Evolutionary conservation across 352 stramenopile genomes (phyloP).

Genomic region (Phytophthora niederhauseri): DNA sequence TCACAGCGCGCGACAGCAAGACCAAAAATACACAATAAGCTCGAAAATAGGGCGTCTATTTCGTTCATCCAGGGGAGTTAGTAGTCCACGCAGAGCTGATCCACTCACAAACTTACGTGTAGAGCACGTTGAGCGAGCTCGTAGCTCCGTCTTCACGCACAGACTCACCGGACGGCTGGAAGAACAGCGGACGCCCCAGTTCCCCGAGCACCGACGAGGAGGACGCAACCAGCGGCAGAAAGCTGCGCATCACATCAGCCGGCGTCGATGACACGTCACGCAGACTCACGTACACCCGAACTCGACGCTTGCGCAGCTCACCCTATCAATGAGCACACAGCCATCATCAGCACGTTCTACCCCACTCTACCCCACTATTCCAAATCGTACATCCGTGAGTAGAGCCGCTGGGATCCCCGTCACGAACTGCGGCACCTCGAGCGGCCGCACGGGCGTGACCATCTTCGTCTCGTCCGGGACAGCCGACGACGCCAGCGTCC

Average conservation of each 20-base stretch:
- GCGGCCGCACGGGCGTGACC: constrained; percentile 40
- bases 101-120: constrained; percentile 50
- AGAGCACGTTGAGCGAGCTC: constrained; percentile 47
- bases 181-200: constrained; percentile 50
- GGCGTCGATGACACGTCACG: constrained; percentile 45
- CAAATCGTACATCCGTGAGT: too few relatives aligned
- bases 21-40: constrained; percentile 28
- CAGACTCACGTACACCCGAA: constrained; percentile 65
- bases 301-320: constrained; percentile 54
- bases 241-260: constrained; percentile 52
- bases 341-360: background rate
- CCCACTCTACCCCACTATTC: background rate
- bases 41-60: constrained; percentile 39
- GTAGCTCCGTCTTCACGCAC: background rate
- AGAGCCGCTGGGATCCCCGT: constrained; percentile 56
- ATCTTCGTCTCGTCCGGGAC: constrained; percentile 38
- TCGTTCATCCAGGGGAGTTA: constrained; percentile 7
- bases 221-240: constrained; percentile 42
- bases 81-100: background rate
- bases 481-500: constrained; percentile 47
- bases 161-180: constrained; percentile 23
- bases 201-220: constrained; percentile 31
- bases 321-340: constrained; percentile 34
- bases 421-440: constrained; percentile 67
- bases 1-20: background rate